Evolutionary conservation across 2,329 filamentous ascomycete genomes (phyloP).

Genomic region (Drechslerella dactyloides): DNA sequence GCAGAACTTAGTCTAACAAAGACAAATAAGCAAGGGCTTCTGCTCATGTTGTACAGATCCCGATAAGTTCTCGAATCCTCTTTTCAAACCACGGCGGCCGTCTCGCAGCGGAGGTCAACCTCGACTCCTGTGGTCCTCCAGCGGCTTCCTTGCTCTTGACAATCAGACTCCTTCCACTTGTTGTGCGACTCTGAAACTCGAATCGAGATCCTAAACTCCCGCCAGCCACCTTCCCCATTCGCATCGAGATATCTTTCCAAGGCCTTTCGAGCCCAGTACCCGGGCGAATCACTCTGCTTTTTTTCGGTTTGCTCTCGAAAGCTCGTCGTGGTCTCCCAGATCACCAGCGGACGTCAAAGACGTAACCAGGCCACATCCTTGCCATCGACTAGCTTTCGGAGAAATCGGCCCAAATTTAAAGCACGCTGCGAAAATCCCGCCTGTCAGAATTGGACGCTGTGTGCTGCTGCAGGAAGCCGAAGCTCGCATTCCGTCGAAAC

Average conservation of each 20-base stretch:
- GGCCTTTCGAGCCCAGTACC: slow-evolving; percentile 21
- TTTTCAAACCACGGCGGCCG: slow-evolving; percentile 20
- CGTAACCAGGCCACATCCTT: slow-evolving; percentile 46
- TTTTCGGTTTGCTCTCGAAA: slow-evolving; percentile 17
- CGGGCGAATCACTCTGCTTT: slow-evolving; percentile 31
- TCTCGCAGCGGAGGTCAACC: slow-evolving; percentile 27
- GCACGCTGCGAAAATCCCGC: slow-evolving; percentile 48
- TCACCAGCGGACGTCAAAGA: slow-evolving; percentile 48
- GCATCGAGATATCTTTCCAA: slow-evolving; percentile 50
- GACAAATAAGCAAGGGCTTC: slow-evolving; percentile 47
- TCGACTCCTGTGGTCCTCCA: slow-evolving; percentile 31
- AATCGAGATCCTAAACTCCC: slow-evolving; percentile 48
- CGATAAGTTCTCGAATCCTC: slow-evolving; percentile 45
- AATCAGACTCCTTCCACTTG: slow-evolving; percentile 40
- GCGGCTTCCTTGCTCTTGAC: slow-evolving; percentile 28
- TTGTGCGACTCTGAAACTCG: slow-evolving; percentile 50
- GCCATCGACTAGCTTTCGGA: slow-evolving; percentile 49
- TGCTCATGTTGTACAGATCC: slow-evolving; percentile 44
- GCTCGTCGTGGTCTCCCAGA: slow-evolving; percentile 27
- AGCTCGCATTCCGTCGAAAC: slow-evolving; percentile 49
- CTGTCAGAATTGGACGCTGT: slow-evolving; percentile 50
- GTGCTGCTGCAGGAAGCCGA: slow-evolving; percentile 49
- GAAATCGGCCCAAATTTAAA: slow-evolving; percentile 47
- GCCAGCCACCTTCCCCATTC: slow-evolving; percentile 50
- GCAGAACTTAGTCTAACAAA: slow-evolving; percentile 25